Base-by-base conservation (phyloP, 2,329 filamentous ascomycete genomes). In the Clathrospora elynae region DNA sequence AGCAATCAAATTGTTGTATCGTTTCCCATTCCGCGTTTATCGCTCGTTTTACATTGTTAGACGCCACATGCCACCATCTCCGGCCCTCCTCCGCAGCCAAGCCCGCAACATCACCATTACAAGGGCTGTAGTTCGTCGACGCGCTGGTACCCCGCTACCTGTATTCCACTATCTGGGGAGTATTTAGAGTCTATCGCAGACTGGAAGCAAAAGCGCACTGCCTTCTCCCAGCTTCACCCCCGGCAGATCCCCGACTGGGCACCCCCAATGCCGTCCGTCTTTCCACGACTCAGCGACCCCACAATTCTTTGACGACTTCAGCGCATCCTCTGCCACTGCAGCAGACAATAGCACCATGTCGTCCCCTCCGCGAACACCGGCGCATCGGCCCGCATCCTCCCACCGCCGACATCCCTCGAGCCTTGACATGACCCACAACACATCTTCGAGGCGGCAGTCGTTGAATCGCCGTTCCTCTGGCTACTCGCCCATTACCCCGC, bases 401-500 rank as follows among this genome's bases (percentile, higher is more conserved):
- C 67, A 73, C 48, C 71, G 68, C 55, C 70, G 67, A 11, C 59
- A 64, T 23, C 61, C 67, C 33, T 73, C 72, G 11, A 74, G 71
- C 48, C 58, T 74, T 35, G 71, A 74, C 42, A 72, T 72, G 49
- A 71, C 71, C 14, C 64, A 70, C 40, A 64, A 61, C 35, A 67
- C 69, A 13, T 53, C 66, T 35, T 66, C 58, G 19, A 58, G 62
- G 51, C 62, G 67, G 17, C 59, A 67, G 26, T 69, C 67, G 11
- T 47, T 71, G 53, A 53, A 72, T 58, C 62, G 74, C 58, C 65
- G 67, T 44, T 70, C 67, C n/a, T 75, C 74, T 37, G 74, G 73
- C 35, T 72, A 74, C 47, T 75, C 71, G 34, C 73, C 73, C n/a
- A 61, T 70, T 33, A 74, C 71, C 39, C 70, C 72, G 20, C 68